Evolutionary conservation across 495 filamentous ascomycete species (phyloP).

Genomic region (Xylaria castorea): DNA sequence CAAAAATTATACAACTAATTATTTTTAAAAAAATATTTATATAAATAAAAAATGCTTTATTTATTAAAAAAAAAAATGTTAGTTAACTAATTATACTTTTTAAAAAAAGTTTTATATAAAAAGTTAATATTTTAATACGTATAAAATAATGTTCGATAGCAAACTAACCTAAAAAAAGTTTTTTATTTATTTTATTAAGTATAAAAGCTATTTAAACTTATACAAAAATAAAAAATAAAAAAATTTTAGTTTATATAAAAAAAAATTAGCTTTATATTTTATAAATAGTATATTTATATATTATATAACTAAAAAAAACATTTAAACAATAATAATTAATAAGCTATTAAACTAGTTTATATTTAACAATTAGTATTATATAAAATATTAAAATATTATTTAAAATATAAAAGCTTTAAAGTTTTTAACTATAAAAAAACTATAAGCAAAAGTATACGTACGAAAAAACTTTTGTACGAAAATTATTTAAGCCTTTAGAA

Average conservation of each 20-base stretch:
- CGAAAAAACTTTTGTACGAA: not conserved
- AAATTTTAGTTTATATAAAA: not conserved
- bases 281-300: conserved; percentile 9
- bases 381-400: too few relatives aligned
- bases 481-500: not conserved
- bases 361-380: not conserved
- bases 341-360: not conserved
- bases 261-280: not conserved
- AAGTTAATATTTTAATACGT: too few relatives aligned
- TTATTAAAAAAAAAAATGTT: too few relatives aligned
- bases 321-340: not conserved
- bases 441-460: not conserved
- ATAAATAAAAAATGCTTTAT: not conserved
- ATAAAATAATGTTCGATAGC: too few relatives aligned
- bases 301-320: not conserved
- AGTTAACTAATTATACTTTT: too few relatives aligned
- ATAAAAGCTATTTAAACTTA: conserved; percentile 7
- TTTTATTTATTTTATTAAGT: not conserved
- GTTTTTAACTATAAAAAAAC: not conserved
- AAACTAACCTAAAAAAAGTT: not conserved
- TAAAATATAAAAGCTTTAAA: conserved; percentile 6
- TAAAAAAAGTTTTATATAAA: too few relatives aligned
- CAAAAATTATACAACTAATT: not conserved
- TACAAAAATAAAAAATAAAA: conserved; percentile 1
- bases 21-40: not conserved